Conservation (phyloP, 2,329 filamentous ascomycete species). For the Samsoniella hepiali region DNA sequence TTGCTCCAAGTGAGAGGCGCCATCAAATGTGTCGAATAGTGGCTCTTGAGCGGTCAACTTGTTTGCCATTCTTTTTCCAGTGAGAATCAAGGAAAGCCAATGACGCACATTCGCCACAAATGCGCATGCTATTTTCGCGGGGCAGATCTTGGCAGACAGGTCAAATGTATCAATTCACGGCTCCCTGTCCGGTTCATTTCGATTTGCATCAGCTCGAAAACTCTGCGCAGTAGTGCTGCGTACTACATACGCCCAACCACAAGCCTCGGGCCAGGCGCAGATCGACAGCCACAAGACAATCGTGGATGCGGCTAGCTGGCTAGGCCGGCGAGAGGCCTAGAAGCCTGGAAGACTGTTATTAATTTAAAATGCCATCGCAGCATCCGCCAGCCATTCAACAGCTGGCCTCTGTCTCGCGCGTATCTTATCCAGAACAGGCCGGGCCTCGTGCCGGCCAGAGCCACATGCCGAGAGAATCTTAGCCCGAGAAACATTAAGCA, state of each 20-base stretch:
- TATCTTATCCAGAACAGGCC: constrained; percentile 10
- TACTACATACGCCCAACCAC: not conserved
- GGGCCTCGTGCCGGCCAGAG: constrained; percentile 5
- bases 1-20: not conserved
- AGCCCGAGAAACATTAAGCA: not conserved
- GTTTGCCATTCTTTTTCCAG: not conserved
- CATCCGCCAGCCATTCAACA: not conserved
- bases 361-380: not conserved
- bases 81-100: not conserved
- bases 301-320: constrained; percentile 6
- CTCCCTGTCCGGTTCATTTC: not conserved
- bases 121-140: not conserved
- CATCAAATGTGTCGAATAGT: not conserved
- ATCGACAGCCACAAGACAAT: constrained; percentile 13
- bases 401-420: constrained; percentile 2
- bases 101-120: not conserved
- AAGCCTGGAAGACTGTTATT: not conserved
- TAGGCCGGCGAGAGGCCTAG: not conserved
- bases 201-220: not conserved
- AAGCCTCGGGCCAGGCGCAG: constrained; percentile 1
- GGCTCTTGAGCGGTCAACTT: not conserved
- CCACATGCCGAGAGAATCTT: constrained; percentile 8
- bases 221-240: not conserved
- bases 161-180: not conserved
- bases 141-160: not conserved